Evolutionary conservation across 192 early-diverging fungal species (phyloP).

Genomic region (Podila horticola): DNA sequence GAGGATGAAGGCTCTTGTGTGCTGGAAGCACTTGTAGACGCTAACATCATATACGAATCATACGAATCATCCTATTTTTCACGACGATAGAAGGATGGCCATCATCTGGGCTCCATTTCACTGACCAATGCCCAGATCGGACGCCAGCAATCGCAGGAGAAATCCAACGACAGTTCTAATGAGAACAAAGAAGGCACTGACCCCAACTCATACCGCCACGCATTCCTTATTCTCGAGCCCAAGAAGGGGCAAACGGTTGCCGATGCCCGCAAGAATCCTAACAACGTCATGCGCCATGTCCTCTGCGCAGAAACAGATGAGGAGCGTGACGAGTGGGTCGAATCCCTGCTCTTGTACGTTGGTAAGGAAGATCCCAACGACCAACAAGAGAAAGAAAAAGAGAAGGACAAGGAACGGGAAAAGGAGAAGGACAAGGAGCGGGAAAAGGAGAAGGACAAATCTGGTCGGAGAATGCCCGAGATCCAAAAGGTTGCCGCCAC

Average conservation of each 20-base stretch:
- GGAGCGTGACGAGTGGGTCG: constrained; percentile 94
- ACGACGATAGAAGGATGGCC: constrained; percentile 71
- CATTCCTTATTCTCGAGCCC: constrained; percentile 89
- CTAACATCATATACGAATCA: neutral
- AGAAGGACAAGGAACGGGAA: constrained; percentile 14
- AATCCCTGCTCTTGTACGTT: constrained; percentile 66
- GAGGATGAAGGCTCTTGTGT: neutral
- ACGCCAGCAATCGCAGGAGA: constrained; percentile 58
- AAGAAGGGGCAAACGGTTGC: constrained; percentile 67
- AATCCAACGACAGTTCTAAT: constrained; percentile 14
- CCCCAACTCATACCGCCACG: constrained; percentile 82
- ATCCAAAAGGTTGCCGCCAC: constrained; percentile 46
- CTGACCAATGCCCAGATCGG: constrained; percentile 80
- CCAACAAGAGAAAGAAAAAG: constrained; percentile 5
- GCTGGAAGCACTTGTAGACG: neutral
- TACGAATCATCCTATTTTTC: neutral
- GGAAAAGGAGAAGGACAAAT: constrained; percentile 4
- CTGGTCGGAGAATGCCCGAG: constrained; percentile 19
- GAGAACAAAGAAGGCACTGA: constrained; percentile 39
- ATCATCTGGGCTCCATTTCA: constrained; percentile 77
- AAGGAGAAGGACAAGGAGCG: constrained; percentile 13
- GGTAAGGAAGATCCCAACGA: constrained; percentile 23
- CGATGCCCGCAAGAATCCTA: constrained; percentile 42
- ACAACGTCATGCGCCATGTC: constrained; percentile 68
- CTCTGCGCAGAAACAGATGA: constrained; percentile 90